A percentile compares a stretch with the other conserved stretches of the same genome.
phyloP scores from a whole-genome alignment of 805 yeast species.

The Suhomyces prunicola region DNA sequence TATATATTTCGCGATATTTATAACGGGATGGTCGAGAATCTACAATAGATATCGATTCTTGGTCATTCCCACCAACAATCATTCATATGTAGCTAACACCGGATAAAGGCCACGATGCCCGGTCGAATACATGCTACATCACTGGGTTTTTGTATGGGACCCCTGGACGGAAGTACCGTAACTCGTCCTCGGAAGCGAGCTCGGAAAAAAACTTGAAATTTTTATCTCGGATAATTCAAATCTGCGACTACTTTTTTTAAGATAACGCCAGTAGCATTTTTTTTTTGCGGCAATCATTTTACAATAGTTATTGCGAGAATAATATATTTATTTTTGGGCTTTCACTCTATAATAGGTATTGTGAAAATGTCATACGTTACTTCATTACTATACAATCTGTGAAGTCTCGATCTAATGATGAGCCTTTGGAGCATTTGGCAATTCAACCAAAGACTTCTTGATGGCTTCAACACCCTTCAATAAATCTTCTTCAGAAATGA shows the following conservation, averaged over 20 bases:
- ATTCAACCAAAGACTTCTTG: constrained; percentile 49
- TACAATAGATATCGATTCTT: no score
- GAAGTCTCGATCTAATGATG: constrained; percentile 30
- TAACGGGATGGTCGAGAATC: no score
- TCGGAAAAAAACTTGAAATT: not conserved
- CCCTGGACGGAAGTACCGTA: not conserved
- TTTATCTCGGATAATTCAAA: no score
- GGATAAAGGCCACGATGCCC: not conserved
- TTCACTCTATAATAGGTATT: no score
- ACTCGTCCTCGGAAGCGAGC: not conserved
- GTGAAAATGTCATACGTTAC: not conserved
- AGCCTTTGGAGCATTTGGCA: constrained; percentile 52
- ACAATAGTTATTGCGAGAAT: no score
- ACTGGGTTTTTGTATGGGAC: not conserved
- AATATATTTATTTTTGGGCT: not conserved
- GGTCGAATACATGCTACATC: not conserved
- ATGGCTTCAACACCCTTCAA: constrained; percentile 77
- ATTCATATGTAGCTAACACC: not conserved
- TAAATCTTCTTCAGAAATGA: constrained; percentile 83
- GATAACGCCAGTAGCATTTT: not conserved
- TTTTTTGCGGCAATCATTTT: not conserved
- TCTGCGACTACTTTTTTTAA: not conserved
- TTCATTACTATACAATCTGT: not conserved
- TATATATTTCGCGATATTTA: no score
- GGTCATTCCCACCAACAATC: constrained; percentile 1